Evolutionary conservation across 1,139 yeast genomes (phyloP), one percentile per base, ranked within the genome.

Genomic region (Yamadazyma blattariae): DNA sequence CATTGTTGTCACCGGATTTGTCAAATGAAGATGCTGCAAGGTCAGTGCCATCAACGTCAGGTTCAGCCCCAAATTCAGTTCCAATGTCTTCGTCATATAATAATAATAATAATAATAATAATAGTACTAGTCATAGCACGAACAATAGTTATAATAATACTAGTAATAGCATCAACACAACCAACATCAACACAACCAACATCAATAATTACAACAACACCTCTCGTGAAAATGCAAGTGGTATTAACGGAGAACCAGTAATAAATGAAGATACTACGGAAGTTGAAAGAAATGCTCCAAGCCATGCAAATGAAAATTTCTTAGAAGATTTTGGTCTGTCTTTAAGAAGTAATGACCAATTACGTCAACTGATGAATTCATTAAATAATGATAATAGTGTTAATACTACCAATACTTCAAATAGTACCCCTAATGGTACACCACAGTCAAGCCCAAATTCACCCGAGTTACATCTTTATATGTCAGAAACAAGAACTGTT

Each of bases 401-500:
- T 20, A 22, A 24, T 19, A 12, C 18, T 16, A 23, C 10, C 25
- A 7, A 19, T 27, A n/a, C 8, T n/a, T 9, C n/a, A 12, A 17
- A 27, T 12, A 14, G 10, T 12, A 16, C 18, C 22, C 13, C 22
- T 17, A 12, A 17, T n/a, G 7, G 9, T 17, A 5, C 21, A 6
- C n/a, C 17, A 4, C 9, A 12, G 9, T 13, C 20, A 4, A 11
- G 14, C 9, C 17, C 11, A 8, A 23, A 18, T 20, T 6, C 9
- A 3, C 3, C 36, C 25, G 52, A 46, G 11, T 54, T 55, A 34
- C 60, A 75, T 15, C 52, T 83, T 11, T 82, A 74, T 46, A 60
- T 81, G 6, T 94, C 88, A 51, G 96, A 88, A 50, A 71, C 75
- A 1, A 69, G 92, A 29, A 77, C 86, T 1, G 68, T 92, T 10